Conservation (phyloP, 441 rosid species). For the Populus hybrid region DNA sequence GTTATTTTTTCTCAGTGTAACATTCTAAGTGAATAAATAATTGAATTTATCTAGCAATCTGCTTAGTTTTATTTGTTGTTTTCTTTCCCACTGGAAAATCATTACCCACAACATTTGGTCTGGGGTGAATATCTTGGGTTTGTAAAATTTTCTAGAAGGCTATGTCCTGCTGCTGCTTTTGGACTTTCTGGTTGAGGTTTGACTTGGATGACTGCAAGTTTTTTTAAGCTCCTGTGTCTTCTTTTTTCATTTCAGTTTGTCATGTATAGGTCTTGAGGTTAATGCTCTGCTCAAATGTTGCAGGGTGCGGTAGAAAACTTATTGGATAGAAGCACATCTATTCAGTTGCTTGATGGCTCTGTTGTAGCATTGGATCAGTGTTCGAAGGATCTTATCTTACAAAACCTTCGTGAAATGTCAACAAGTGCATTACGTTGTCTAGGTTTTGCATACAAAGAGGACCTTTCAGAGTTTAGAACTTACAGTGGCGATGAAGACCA, state of each 20-base stretch:
- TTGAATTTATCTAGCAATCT: not conserved
- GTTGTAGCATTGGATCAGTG: slow-evolving; percentile 53
- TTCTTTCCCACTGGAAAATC: not conserved
- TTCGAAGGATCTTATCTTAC: slow-evolving; percentile 53
- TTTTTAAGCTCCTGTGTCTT: not conserved
- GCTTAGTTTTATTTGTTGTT: not conserved
- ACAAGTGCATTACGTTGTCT: slow-evolving; percentile 68
- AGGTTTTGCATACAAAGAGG: slow-evolving; percentile 78
- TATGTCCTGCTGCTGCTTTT: not conserved
- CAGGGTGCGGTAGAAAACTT: slow-evolving; percentile 96
- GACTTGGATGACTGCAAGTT: not conserved
- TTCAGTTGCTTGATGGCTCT: slow-evolving; percentile 86
- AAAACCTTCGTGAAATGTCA: slow-evolving; percentile 72
- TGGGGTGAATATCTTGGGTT: not conserved
- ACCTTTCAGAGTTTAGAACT: slow-evolving; percentile 58
- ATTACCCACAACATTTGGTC: not conserved
- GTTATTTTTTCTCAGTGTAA: not conserved
- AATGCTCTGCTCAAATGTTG: slow-evolving; percentile 18
- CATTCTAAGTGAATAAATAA: not conserved
- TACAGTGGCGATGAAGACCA: slow-evolving; percentile 90
- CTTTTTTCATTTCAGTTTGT: not conserved
- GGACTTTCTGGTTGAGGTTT: slow-evolving; percentile 2
- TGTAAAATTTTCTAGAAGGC: not conserved
- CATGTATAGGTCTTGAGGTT: not conserved
- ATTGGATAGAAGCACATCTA: slow-evolving; percentile 70